Evolutionary conservation across 2,329 filamentous ascomycete species (phyloP).

Genomic region (Neofusicoccum umdonicola): DNA sequence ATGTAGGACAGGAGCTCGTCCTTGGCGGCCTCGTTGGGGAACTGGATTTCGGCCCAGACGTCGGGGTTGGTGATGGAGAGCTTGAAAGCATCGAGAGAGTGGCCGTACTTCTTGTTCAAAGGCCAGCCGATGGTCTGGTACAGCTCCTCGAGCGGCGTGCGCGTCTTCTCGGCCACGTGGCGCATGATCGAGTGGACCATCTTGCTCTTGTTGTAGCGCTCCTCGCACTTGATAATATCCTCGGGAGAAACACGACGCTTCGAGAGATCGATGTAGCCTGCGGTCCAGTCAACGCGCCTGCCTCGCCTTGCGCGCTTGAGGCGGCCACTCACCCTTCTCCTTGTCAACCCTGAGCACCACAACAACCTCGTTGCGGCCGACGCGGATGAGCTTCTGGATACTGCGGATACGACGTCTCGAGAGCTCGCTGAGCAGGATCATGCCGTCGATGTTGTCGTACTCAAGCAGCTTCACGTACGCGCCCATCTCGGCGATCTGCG

Average conservation of each 20-base stretch:
- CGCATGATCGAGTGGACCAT: slow-evolving; percentile 99
- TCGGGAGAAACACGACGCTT: slow-evolving; percentile 97
- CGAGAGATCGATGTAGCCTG: slow-evolving; percentile 94
- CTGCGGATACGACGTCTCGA: slow-evolving; percentile 96
- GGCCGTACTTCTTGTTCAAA: slow-evolving; percentile 94
- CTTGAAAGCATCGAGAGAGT: slow-evolving; percentile 97
- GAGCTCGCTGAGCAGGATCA: slow-evolving; percentile 97
- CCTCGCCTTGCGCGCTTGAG: background rate
- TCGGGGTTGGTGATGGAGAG: slow-evolving; percentile 97
- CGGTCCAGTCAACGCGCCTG: background rate
- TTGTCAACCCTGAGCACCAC: slow-evolving; percentile 98
- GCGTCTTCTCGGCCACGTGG: slow-evolving; percentile 96
- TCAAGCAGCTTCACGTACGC: slow-evolving; percentile 99
- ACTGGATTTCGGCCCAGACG: slow-evolving; percentile 90
- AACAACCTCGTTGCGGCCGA: slow-evolving; percentile 96
- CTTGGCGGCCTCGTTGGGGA: slow-evolving; percentile 79
- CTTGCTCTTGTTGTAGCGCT: slow-evolving; percentile 99
- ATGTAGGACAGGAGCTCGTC: slow-evolving; percentile 95
- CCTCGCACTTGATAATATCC: slow-evolving; percentile 97
- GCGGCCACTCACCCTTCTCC: slow-evolving; percentile 72
- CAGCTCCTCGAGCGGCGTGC: slow-evolving; percentile 87
- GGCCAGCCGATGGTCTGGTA: slow-evolving; percentile 97
- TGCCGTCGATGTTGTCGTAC: slow-evolving; percentile 99
- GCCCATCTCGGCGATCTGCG: slow-evolving; percentile 96
- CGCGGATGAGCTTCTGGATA: slow-evolving; percentile 98